A percentile compares a stretch with the other conserved stretches of the same genome.
Evolutionary conservation across 148 eudicot genomes (phyloP).

Genomic region (Fallopia convolvulus): DNA sequence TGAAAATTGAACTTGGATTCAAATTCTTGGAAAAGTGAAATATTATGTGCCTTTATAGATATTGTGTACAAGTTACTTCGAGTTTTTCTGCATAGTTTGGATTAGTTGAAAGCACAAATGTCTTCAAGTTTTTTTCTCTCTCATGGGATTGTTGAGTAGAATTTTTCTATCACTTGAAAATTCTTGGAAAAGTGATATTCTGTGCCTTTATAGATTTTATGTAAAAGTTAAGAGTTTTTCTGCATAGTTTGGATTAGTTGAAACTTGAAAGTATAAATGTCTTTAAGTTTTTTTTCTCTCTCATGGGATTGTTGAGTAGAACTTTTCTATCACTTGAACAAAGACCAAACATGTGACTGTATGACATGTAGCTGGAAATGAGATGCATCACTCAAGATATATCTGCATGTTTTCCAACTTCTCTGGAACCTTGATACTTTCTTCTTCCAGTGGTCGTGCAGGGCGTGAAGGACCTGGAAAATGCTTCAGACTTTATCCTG

Average conservation of each 20-base stretch:
- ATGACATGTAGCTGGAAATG: not conserved
- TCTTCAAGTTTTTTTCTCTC: not conserved
- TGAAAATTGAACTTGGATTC: not conserved
- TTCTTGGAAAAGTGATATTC: not conserved
- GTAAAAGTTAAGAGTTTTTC: not conserved
- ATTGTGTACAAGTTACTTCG: not conserved
- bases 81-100: not conserved
- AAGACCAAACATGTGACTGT: not conserved
- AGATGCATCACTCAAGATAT: not conserved
- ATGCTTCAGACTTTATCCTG: constrained; percentile 92
- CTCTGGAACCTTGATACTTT: not conserved
- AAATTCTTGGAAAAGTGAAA: not conserved
- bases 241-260: not conserved
- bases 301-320: not conserved
- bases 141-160: not conserved
- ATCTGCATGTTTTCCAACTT: not conserved
- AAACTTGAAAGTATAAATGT: not conserved
- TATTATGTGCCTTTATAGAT: not conserved
- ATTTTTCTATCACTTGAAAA: not conserved
- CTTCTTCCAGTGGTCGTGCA: constrained; percentile 71
- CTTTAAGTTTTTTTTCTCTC: not conserved
- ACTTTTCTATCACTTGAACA: not conserved
- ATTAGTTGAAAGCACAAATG: not conserved
- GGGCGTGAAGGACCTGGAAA: constrained; percentile 98
- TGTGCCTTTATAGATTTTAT: not conserved